These are phyloP conservation scores for Raffaelea ambrosiae DNA, from an alignment of 2,329 filamentous ascomycete genomes.

Conservation along the genomic window DNA sequence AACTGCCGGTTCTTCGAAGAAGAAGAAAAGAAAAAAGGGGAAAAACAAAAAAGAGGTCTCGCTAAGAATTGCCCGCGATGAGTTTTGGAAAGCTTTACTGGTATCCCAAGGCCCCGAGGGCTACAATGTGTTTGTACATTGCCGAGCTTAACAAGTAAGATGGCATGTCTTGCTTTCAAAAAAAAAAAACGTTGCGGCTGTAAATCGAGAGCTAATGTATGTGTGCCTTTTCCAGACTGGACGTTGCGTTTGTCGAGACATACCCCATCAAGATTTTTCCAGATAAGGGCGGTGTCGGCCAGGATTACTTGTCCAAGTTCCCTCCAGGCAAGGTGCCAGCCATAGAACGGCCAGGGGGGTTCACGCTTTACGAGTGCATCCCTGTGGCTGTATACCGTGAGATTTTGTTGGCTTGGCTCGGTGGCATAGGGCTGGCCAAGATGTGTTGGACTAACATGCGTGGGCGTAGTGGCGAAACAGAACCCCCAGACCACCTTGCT, in stretches of 20 bases:
- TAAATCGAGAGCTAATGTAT: too few species aligned
- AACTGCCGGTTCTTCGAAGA: too few species aligned
- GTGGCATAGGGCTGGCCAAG: too few species aligned
- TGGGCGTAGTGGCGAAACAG: slow-evolving; percentile 19
- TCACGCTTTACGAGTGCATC: slow-evolving; percentile 33
- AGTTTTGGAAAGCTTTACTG: too few species aligned
- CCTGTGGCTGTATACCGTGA: slow-evolving; percentile 25
- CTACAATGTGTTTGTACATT: slow-evolving; percentile 1
- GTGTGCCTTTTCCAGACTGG: too few species aligned
- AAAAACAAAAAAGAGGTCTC: too few species aligned
- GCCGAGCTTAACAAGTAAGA: too few species aligned
- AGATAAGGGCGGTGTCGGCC: slow-evolving; percentile 1
- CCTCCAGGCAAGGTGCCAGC: slow-evolving; percentile 42
- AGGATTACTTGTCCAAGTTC: slow-evolving; percentile 39
- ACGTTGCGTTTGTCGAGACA: not conserved
- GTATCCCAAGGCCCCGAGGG: not conserved
- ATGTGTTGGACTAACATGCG: too few species aligned
- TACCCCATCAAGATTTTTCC: not conserved
- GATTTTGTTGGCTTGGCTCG: slow-evolving; percentile 11
- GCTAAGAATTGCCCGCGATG: too few species aligned
- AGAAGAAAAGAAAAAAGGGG: too few species aligned
- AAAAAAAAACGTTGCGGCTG: too few species aligned
- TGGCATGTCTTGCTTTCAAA: too few species aligned
- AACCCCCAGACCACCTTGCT: slow-evolving; percentile 33
- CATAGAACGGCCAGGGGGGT: slow-evolving; percentile 37